phyloP scores from a whole-genome alignment of 176 grass and related monocot species.

The Tillandsia leiboldiana region DNA sequence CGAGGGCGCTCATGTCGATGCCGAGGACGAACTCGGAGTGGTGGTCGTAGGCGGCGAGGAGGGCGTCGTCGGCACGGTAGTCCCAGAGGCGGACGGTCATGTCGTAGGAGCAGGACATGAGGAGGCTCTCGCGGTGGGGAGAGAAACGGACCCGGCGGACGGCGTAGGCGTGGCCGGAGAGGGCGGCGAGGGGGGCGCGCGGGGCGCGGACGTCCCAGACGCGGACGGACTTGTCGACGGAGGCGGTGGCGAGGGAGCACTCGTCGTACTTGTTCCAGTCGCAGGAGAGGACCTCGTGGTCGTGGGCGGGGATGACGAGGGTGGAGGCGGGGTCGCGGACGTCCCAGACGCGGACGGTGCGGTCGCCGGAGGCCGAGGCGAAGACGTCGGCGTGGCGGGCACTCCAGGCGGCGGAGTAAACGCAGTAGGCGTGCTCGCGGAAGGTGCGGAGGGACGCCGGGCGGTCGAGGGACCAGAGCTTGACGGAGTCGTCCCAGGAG shows the following conservation, averaged over 20 bases:
- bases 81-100: constrained; percentile 95
- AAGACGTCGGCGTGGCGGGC: constrained; percentile 78
- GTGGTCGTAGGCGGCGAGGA: constrained; percentile 47
- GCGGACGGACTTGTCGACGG: constrained; percentile 77
- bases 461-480: constrained; percentile 81
- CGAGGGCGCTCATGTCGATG: constrained; percentile 79
- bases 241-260: constrained; percentile 67
- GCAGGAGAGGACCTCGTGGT: constrained; percentile 71
- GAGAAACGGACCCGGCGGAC: constrained; percentile 79
- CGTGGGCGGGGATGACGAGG: constrained; percentile 58
- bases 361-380: constrained; percentile 67
- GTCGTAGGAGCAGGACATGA: constrained; percentile 85
- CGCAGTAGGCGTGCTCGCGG: constrained; percentile 72
- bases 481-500: constrained; percentile 81
- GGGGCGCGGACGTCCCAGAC: constrained; percentile 77
- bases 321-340: constrained; percentile 63
- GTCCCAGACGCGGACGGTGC: constrained; percentile 67
- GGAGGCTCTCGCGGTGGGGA: constrained; percentile 57
- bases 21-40: constrained; percentile 78
- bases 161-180: constrained; percentile 63
- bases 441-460: constrained; percentile 65
- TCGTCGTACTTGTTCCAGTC: constrained; percentile 94
- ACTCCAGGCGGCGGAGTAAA: constrained; percentile 64
- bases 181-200: constrained; percentile 41
- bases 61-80: constrained; percentile 62